These are phyloP conservation scores for Alternaria ventricosa DNA, from an alignment of 2,329 filamentous ascomycete species.

Conservation along the genomic window DNA sequence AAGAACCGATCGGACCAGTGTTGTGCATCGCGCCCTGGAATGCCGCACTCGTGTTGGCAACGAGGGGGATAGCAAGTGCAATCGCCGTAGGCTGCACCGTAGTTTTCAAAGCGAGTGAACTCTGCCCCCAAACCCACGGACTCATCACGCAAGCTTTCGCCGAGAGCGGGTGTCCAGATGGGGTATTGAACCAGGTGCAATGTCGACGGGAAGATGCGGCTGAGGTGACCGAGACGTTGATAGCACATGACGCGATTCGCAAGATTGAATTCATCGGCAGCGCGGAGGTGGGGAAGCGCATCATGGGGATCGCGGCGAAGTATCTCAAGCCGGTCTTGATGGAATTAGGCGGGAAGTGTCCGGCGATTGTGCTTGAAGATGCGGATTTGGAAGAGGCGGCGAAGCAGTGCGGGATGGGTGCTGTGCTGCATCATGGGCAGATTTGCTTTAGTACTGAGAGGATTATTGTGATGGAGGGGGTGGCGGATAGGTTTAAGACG, in stretches of 20 bases:
- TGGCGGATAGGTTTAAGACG: conserved; percentile 59
- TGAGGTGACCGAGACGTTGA: conserved; percentile 70
- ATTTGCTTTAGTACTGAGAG: conserved; percentile 87
- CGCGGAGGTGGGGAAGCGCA: conserved; percentile 71
- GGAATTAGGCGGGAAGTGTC: conserved; percentile 82
- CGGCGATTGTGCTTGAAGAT: conserved; percentile 78
- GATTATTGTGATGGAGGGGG: conserved; percentile 64
- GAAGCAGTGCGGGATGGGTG: conserved; percentile 27
- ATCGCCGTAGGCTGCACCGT: conserved; percentile 62
- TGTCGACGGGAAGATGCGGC: conserved; percentile 65
- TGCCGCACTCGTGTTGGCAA: conserved; percentile 52
- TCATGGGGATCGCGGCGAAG: conserved; percentile 71
- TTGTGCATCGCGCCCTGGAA: conserved; percentile 50
- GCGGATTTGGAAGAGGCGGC: conserved; percentile 60
- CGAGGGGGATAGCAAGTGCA: conserved; percentile 52
- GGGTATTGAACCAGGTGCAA: conserved; percentile 74
- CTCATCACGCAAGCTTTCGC: conserved; percentile 27
- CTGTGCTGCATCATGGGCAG: conserved; percentile 62
- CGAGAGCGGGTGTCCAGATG: conserved; percentile 74
- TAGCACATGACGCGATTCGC: conserved; percentile 67
- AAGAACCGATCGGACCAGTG: conserved; percentile 33
- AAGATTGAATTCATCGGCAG: conserved; percentile 83
- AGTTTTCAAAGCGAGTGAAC: conserved; percentile 38
- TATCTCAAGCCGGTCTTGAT: conserved; percentile 78
- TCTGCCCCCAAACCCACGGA: conserved; percentile 31